Evolutionary conservation across 192 early-diverging fungal genomes (phyloP), one percentile per base, ranked within the genome.

Genomic region (Podila epicladia): DNA sequence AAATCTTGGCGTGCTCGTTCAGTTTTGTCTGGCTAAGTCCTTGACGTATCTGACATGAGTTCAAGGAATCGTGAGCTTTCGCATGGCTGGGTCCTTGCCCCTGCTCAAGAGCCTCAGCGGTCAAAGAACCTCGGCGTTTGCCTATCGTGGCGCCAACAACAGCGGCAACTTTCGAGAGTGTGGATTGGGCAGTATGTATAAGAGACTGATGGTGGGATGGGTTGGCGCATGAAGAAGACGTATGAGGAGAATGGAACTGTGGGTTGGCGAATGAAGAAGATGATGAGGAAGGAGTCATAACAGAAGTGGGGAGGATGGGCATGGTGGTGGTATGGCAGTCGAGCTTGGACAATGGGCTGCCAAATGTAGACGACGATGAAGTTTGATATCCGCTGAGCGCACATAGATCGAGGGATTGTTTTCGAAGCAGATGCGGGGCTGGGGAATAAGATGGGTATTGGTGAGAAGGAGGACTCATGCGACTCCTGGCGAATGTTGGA

Each of bases 81-180:
- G 1, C 26, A 11, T 20, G 20, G 6, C 12, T 31, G 3, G 45
- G 38, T 26, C 24, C 12, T 32, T 62, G 50, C 0, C 50, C 57
- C 5, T 9, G 50, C 0, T 57, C 41, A 8, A 58, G 24, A 61
- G 9, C 41, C 58, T 58, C 69, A 63, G 19, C 32, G 1, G 24
- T 37, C 20, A 65, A 48, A 19, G 71, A 69, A 11, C 60, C 62
- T 32, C 77, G 65, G 65, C 67, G 66, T 24, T 63, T 72, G 0
- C 77, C 77, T 6, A 80, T 62, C 24, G 77, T 69, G 9, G 37
- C 77, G 9, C 75, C 64, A 4, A 72, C 70, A 29, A 79, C 69
- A 9, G 65, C 75, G 0, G 69, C 75, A 8, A 79, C 70, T 57
- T 37, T 79, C 5, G 75, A 72, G 15, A 79, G 48, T 0, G 75